Base-by-base conservation (phyloP, 495 filamentous ascomycete genomes). In the Lichina pygmaea region DNA sequence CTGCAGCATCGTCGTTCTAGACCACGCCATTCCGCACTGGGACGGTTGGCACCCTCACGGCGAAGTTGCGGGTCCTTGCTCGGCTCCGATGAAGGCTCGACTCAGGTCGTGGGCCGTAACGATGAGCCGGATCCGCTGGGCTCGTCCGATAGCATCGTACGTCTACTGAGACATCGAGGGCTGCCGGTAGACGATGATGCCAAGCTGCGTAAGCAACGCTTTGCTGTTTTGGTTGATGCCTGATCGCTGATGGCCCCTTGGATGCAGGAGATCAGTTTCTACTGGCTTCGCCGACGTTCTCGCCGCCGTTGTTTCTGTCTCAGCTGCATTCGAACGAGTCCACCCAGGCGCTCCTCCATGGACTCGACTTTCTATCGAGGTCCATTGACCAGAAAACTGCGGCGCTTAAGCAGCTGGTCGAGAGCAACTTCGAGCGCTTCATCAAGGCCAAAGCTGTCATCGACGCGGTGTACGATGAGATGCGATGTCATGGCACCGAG, bases 361-460 rank as follows among this genome's bases (percentile, higher is more conserved):
- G 89, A 3, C 70, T 95, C 8, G 75, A 89, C 36, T 70, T 77
- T 42, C 69, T 97, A 5, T 84, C 82, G 6, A 67, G 66, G 44
- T 93, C 86, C 0, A 97, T 97, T 51, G 89, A 95, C 52, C 81
- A 95, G 56, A 97, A 97, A 55, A 93, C 85, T 0, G 89, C 85
- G 0, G 91, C 84, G 6, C 62, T 97, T 34, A 97, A 97, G 57
- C 79, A 91, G 2, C 68, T 97, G 4, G 89, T 97, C 24, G 89
- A 97, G 58, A 82, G 79, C 32, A 95, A 97, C 54, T 97, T 97
- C 54, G 91, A 97, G 60, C 77, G 85, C 33, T 97, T 97, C 59
- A 86, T 97, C 33, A 74, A 78, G 9, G 89, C 91, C 7, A 97
- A 97, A 57, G 78, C 83, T 4, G 94, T 85, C 7, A 95, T 97